phyloP scores from a whole-genome alignment of 306 rosid species.

The Clitoria ternatea region DNA sequence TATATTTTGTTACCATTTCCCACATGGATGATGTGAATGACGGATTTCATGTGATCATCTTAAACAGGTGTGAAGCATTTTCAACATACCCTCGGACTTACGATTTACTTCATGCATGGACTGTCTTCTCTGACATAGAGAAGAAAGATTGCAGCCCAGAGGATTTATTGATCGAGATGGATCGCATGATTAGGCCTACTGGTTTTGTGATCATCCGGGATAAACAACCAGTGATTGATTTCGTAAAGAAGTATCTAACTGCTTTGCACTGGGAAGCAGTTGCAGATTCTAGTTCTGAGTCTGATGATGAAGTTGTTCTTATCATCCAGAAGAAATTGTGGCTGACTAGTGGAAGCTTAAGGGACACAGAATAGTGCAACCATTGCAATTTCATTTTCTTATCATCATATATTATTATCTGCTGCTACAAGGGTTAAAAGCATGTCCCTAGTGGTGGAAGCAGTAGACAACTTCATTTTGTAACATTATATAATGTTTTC shows the following conservation, averaged over 20 bases:
- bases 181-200: constrained; percentile 77
- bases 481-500: constrained; percentile 38
- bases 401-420: constrained; percentile 33
- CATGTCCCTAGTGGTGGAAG: constrained; percentile 38
- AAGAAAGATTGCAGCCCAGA: constrained; percentile 68
- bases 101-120: constrained; percentile 88
- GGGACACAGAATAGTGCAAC: constrained; percentile 55
- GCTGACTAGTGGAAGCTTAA: constrained; percentile 66
- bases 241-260: constrained; percentile 55
- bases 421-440: constrained; percentile 47
- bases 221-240: constrained; percentile 66
- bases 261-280: constrained; percentile 94
- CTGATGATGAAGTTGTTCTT: constrained; percentile 55
- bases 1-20: neutral
- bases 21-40: constrained; percentile 2
- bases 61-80: constrained; percentile 76
- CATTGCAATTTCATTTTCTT: constrained; percentile 24
- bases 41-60: constrained; percentile 15
- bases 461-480: constrained; percentile 39
- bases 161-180: constrained; percentile 89
- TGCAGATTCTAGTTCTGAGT: constrained; percentile 51
- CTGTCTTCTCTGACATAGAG: constrained; percentile 67
- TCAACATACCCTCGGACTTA: constrained; percentile 95
- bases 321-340: constrained; percentile 84
- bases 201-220: constrained; percentile 75